These are phyloP conservation scores for Arthrobotrys megalospora DNA, from an alignment of 2,329 filamentous ascomycete species.

Conservation along the genomic window DNA sequence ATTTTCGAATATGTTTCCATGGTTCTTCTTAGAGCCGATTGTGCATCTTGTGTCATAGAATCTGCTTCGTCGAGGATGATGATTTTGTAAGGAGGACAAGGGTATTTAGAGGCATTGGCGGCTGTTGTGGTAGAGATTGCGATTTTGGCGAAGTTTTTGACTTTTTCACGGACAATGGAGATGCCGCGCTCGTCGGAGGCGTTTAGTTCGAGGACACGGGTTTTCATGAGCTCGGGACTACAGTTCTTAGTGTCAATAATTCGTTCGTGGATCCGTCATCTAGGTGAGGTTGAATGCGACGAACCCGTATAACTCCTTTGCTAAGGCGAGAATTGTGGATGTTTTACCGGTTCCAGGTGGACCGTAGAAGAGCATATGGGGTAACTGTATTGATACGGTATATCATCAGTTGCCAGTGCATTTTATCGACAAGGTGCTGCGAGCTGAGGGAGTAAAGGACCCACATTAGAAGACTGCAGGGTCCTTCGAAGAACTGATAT, in stretches of 20 bases:
- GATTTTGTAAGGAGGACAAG: conserved; percentile 98
- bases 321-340: conserved; percentile 94
- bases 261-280: neutral
- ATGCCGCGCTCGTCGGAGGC: conserved; percentile 99
- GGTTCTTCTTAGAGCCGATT: conserved; percentile 89
- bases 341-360: conserved; percentile 98
- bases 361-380: conserved; percentile 99
- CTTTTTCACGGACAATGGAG: conserved; percentile 94
- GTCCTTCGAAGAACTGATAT: conserved; percentile 92
- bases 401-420: neutral
- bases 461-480: conserved; percentile 91
- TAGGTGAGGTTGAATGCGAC: neutral
- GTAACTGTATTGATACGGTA: conserved; percentile 73
- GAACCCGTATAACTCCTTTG: conserved; percentile 89
- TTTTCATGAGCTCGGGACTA: conserved; percentile 88
- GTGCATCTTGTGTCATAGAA: conserved; percentile 98
- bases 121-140: conserved; percentile 85
- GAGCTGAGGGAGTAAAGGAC: neutral
- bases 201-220: conserved; percentile 97
- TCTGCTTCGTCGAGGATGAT: conserved; percentile 98
- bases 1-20: conserved; percentile 99
- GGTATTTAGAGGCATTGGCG: conserved; percentile 80
- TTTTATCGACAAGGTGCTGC: neutral
- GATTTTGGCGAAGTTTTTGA: conserved; percentile 97
- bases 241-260: neutral